A percentile compares a stretch with the other conserved stretches of the same genome.
Evolutionary conservation across 1,284 basidiomycete species (phyloP).

Genomic region (Entoloma clypeatum): DNA sequence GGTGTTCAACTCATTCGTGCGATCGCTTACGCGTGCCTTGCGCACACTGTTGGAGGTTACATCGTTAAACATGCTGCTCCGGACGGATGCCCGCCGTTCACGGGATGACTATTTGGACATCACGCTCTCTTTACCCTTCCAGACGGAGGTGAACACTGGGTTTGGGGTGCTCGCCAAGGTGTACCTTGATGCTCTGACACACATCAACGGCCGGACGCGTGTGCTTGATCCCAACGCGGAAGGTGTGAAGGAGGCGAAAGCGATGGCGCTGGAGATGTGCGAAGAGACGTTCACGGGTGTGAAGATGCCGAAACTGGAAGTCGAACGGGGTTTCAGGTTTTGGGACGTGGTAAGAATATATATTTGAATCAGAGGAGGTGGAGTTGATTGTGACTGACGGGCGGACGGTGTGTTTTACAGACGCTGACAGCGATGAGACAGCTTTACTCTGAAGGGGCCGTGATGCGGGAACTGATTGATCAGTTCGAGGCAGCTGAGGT

Average conservation of each 20-base stretch:
- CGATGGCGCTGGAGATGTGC: constrained; percentile 84
- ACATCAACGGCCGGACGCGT: constrained; percentile 73
- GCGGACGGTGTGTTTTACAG: constrained; percentile 42
- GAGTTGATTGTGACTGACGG: constrained; percentile 11
- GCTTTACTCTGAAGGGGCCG: constrained; percentile 78
- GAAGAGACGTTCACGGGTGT: constrained; percentile 94
- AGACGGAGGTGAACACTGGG: constrained; percentile 94
- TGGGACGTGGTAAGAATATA: constrained; percentile 86
- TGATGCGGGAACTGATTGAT: constrained; percentile 79
- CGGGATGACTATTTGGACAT: constrained; percentile 94
- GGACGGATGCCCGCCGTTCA: constrained; percentile 79
- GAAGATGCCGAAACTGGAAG: constrained; percentile 81
- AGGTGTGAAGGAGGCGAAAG: constrained; percentile 81
- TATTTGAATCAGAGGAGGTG: constrained; percentile 15
- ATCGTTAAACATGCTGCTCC: constrained; percentile 87
- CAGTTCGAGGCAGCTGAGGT: constrained; percentile 94
- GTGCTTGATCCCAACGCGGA: constrained; percentile 74
- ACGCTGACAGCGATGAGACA: constrained; percentile 86
- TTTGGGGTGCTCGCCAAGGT: constrained; percentile 98
- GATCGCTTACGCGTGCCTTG: constrained; percentile 84
- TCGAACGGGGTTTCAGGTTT: constrained; percentile 95
- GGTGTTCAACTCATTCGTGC: constrained; percentile 97
- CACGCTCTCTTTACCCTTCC: constrained; percentile 88
- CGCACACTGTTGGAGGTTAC: constrained; percentile 90
- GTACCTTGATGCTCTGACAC: constrained; percentile 88